Base-by-base conservation (phyloP, 2,329 filamentous ascomycete species). In the Eutypa lata region DNA sequence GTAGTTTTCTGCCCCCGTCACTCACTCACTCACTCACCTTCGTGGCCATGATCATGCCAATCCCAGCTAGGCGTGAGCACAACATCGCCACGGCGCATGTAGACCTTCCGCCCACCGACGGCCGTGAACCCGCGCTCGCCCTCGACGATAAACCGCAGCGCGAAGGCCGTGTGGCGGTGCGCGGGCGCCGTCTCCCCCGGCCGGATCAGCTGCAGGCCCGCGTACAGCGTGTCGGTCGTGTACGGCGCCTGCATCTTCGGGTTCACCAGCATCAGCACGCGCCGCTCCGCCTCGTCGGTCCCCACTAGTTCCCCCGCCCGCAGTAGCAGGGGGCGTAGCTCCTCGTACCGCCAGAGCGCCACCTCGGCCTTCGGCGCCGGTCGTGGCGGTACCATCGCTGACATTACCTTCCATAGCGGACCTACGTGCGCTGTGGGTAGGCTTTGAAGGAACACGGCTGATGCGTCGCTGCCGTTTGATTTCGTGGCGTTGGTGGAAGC, bases 1-100 rank as follows among this genome's bases (percentile, higher is more conserved):
- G n/a, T n/a, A n/a, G n/a, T n/a, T n/a, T n/a, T n/a, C n/a, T n/a
- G n/a, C n/a, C n/a, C n/a, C n/a, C n/a, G n/a, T n/a, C n/a, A n/a
- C n/a, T n/a, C n/a, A n/a, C n/a, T n/a, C n/a, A n/a, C n/a, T n/a
- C n/a, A n/a, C 26, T 31, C 26, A 19, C 78, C 76, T 21, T 82
- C 76, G 44, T 82, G 81, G 14, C 79, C 79, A 52, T 82, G 79
- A 57, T 82, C 79, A 53, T 81, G 78, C 72, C 76, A 82, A 60
- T 80, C 76, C 79, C 79, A 81, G 0, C 73, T 76, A 0, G 79
- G 80, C 0, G 79, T 83, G 3, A 82, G 59, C 38, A 83, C 79
- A 2, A 82, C 77, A 58, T 82, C 79, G 18, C 79, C 75, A 0
- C 71, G 67, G 21, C 71, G 60, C 76, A 83, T 81, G 3, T 63